Evolutionary conservation across 371 early-diverging fungal genomes (phyloP), one percentile per base, ranked within the genome.

Genomic region (Rhizopus arrhizus): DNA sequence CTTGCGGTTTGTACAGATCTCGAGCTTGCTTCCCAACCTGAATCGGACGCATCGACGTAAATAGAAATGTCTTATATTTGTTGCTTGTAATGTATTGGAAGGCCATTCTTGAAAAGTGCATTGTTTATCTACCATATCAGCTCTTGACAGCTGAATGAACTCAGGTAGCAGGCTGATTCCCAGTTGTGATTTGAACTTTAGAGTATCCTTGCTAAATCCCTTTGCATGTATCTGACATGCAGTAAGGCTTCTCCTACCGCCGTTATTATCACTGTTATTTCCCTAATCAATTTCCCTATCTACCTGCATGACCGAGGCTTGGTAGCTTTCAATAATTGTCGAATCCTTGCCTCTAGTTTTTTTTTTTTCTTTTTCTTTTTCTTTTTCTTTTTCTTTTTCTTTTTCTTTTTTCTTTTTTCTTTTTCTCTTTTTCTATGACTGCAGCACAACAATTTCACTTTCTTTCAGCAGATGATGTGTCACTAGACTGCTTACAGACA

Each of bases 11-110:
- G 0, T 8, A 55, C 5, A 3, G 2, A 4, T 33, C 2, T 2
- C 32, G 58, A 57, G 9, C 6, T 5, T 1, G 63, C 50, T n/a
- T 61, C 64, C 55, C 63, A 68, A 0, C 60, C 63, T 4, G 58
- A 56, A 28, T 62, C 49, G 0, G 58, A 66, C 16, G 58, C 58
- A 13, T 66, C 66, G 1, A 54, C 47, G 13, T 56, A 47, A 3
- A 60, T 65, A 4, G 34, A 53, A 11, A 36, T 36, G 2, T 36
- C 2, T 36, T 0, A 2, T 0, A 0, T 36, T 36, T 6, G 1
- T 36, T 9, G 6, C 36, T 36, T 36, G 6, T 6, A 11, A 9
- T 56, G 34, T 6, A 59, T 64, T 13, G 56, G 59, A 7, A 58
- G 28, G 0, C 56, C 56, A 8, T 64, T 55, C 32, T 29, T 55